These are phyloP conservation scores for Fusarium proliferatum DNA, from an alignment of 2,329 filamentous ascomycete genomes.

Conservation along the genomic window DNA sequence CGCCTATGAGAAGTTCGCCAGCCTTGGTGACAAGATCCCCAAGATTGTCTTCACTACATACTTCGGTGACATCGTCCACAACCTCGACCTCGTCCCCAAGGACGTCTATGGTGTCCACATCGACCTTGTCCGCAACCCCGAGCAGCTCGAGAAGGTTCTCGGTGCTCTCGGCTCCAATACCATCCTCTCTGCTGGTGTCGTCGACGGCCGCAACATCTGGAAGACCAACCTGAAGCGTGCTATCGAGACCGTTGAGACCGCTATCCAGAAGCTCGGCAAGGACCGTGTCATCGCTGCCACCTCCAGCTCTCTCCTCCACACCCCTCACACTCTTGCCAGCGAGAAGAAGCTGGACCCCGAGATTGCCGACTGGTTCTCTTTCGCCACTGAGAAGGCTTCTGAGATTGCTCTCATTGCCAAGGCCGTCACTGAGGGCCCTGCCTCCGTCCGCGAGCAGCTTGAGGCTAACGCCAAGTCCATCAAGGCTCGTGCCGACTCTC, in stretches of 20 bases:
- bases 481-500: conserved; percentile 89
- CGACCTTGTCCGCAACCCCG: conserved; percentile 97
- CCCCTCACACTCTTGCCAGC: conserved; percentile 95
- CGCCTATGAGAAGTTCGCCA: conserved; percentile 88
- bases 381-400: conserved; percentile 91
- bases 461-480: conserved; percentile 97
- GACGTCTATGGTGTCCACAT: conserved; percentile 88
- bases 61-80: conserved; percentile 99
- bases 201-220: conserved; percentile 99
- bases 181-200: conserved; percentile 92
- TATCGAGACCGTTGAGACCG: conserved; percentile 89
- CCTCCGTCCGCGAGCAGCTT: conserved; percentile 85
- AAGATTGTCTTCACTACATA: conserved; percentile 94
- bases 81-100: conserved; percentile 88
- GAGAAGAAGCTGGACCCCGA: conserved; percentile 98
- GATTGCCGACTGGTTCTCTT: conserved; percentile 98
- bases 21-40: conserved; percentile 82
- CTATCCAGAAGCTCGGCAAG: conserved; percentile 94
- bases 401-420: conserved; percentile 96
- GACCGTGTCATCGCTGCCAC: conserved; percentile 97
- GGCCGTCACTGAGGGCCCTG: conserved; percentile 93
- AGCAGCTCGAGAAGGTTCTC: conserved; percentile 91
- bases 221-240: conserved; percentile 99
- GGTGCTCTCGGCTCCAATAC: conserved; percentile 88
- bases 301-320: conserved; percentile 97